Conservation (phyloP, 164 flowering plant species). For the Vitis rotundifolia region DNA sequence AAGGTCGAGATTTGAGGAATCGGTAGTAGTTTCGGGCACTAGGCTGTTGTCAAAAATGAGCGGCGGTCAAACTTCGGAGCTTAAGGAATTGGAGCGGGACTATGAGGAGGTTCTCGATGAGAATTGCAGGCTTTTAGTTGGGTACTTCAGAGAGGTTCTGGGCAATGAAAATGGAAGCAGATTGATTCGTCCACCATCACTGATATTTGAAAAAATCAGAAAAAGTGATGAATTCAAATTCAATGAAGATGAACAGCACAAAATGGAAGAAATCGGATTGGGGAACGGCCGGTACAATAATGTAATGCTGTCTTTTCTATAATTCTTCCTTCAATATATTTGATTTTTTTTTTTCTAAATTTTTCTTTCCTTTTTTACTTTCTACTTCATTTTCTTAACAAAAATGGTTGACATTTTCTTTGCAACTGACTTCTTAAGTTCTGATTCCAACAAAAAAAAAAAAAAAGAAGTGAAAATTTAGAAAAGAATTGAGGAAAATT, state of each 20-base stretch:
- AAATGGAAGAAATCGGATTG: constrained; percentile 18
- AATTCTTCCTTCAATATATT: not conserved
- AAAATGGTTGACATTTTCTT: not conserved
- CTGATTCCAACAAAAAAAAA: too few relatives aligned
- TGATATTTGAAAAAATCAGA: constrained; percentile 19
- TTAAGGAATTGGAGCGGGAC: constrained; percentile 58
- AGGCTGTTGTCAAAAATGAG: constrained; percentile 56
- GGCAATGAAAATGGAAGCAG: constrained; percentile 22
- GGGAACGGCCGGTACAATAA: constrained; percentile 70
- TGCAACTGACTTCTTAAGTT: too few relatives aligned
- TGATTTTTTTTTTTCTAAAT: not conserved
- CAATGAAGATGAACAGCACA: constrained; percentile 20
- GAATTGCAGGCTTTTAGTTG: constrained; percentile 46
- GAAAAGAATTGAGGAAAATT: too few relatives aligned
- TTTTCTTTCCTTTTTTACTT: not conserved
- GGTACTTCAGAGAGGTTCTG: constrained; percentile 51
- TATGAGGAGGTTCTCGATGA: constrained; percentile 61
- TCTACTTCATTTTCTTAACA: not conserved
- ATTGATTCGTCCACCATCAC: constrained; percentile 32
- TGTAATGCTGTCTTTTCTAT: constrained; percentile 38
- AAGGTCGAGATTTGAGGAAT: constrained; percentile 1
- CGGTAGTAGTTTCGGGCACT: constrained; percentile 27
- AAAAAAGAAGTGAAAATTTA: too few relatives aligned
- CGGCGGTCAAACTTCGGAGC: constrained; percentile 40
- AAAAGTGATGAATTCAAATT: constrained; percentile 7